These are phyloP conservation scores for Symmetrospora coprosmae DNA, from an alignment of 768 basidiomycete genomes.

Conservation along the genomic window DNA sequence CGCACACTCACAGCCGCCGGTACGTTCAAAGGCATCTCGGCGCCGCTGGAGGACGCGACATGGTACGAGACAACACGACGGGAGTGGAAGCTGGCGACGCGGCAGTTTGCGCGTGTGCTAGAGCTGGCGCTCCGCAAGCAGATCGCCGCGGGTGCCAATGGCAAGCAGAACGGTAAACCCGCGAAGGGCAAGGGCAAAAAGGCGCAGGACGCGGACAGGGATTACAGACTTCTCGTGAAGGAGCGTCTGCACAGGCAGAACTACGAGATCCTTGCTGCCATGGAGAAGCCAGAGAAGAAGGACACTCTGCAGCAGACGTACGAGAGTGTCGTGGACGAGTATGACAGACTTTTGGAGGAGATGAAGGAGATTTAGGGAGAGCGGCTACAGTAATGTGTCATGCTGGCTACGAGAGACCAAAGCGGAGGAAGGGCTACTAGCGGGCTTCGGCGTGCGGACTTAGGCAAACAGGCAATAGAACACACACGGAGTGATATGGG, in stretches of 20 bases:
- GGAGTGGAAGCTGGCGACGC: conserved; percentile 75
- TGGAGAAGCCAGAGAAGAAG: conserved; percentile 62
- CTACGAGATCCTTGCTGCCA: conserved; percentile 53
- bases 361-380: not conserved
- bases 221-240: conserved; percentile 67
- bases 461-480: too few relatives aligned
- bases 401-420: not conserved
- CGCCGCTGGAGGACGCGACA: conserved; percentile 50
- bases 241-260: conserved; percentile 90
- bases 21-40: conserved; percentile 43
- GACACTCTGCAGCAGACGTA: conserved; percentile 89
- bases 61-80: conserved; percentile 70
- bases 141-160: too few relatives aligned
- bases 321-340: conserved; percentile 69
- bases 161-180: not conserved
- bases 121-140: conserved; percentile 78
- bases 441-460: too few relatives aligned
- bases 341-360: conserved; percentile 54
- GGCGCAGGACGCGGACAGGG: not conserved
- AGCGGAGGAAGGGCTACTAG: not conserved
- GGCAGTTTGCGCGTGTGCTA: conserved; percentile 79
- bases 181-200: conserved; percentile 9
- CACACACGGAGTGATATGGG: too few relatives aligned
- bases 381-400: not conserved
- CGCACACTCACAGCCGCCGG: conserved; percentile 54